Percentiles rank a stretch among this genome's conserved stretches.
Conservation (phyloP, 2,329 filamentous ascomycete species). For the Colletotrichum horii region DNA sequence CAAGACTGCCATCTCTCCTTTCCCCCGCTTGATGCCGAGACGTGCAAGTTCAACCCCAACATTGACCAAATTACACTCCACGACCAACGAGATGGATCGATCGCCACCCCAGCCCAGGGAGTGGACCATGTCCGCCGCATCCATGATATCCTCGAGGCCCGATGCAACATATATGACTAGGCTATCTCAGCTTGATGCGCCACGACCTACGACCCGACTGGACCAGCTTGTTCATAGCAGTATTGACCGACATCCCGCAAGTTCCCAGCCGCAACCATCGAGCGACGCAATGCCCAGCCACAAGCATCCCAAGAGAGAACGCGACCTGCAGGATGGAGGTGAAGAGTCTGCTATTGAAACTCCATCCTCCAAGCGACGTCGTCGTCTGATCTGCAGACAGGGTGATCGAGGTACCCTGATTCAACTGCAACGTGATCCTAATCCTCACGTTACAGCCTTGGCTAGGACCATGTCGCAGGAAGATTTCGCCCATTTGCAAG, state of each 20-base stretch:
- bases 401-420: neutral
- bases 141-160: neutral
- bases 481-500: neutral
- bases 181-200: neutral
- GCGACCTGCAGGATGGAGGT: neutral
- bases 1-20: neutral
- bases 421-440: neutral
- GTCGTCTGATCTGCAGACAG: neutral
- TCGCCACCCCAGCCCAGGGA: neutral
- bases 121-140: neutral
- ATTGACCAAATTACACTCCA: neutral
- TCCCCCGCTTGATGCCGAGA: neutral
- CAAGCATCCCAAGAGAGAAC: neutral
- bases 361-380: neutral
- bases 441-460: neutral
- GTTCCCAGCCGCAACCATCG: neutral
- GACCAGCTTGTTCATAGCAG: neutral
- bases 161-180: neutral
- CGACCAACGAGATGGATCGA: neutral
- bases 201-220: neutral
- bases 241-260: neutral
- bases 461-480: neutral
- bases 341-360: neutral
- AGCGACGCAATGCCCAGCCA: neutral
- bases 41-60: neutral